A percentile compares a stretch with the other conserved stretches of the same genome.
Conservation (phyloP, 495 filamentous ascomycete species). For the Astrocystis sublimbata region DNA sequence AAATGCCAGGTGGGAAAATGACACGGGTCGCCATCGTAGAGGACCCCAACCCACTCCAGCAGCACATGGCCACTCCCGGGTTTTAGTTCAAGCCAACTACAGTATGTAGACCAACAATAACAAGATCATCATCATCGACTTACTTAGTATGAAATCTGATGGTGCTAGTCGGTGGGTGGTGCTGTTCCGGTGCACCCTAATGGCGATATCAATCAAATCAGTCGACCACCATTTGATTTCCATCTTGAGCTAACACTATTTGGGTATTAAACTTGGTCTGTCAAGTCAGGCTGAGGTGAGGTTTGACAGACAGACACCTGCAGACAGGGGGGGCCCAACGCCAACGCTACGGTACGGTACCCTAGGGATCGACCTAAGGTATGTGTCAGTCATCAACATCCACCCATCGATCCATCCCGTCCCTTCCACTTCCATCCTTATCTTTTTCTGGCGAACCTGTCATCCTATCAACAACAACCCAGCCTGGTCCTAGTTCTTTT, state of each 20-base stretch:
- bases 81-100: not conserved
- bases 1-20: conserved; percentile 1
- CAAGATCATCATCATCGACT: too few species aligned
- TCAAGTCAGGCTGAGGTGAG: conserved; percentile 7
- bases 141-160: too few species aligned
- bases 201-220: not conserved
- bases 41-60: conserved; percentile 10
- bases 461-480: conserved; percentile 2
- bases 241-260: not conserved
- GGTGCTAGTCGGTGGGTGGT: not conserved
- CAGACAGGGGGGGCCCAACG: too few species aligned
- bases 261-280: not conserved
- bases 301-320: not conserved
- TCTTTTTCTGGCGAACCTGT: conserved; percentile 6
- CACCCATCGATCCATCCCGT: not conserved
- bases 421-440: not conserved
- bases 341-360: too few species aligned
- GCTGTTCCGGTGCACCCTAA: not conserved
- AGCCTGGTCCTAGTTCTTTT: not conserved
- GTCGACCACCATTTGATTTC: conserved; percentile 8
- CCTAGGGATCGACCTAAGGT: too few species aligned
- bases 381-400: too few species aligned
- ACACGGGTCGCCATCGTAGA: conserved; percentile 14
- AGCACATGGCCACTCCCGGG: conserved; percentile 6
- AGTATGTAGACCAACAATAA: not conserved